phyloP scores from a whole-genome alignment of 495 filamentous ascomycete species.

The Daldinia caldariorum region DNA sequence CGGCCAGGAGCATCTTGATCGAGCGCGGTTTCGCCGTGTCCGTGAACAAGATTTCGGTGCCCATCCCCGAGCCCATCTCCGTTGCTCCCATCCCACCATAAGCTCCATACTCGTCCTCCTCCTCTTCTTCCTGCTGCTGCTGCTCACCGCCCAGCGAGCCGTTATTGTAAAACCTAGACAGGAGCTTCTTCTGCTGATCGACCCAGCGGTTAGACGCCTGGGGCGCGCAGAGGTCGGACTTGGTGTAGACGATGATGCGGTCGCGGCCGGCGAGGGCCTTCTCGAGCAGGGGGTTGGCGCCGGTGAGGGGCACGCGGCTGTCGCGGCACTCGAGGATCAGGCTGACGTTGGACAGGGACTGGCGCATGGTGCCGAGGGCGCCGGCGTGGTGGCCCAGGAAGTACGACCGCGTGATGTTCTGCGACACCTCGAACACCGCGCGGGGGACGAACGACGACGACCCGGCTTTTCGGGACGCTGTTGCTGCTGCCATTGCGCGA shows the following conservation, averaged over 20 bases:
- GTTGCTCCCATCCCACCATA: not conserved
- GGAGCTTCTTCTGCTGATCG: slow-evolving; percentile 32
- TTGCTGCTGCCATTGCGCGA: slow-evolving; percentile 19
- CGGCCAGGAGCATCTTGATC: slow-evolving; percentile 44
- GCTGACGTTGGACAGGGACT: slow-evolving; percentile 79
- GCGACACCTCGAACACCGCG: slow-evolving; percentile 67
- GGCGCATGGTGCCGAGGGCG: slow-evolving; percentile 87
- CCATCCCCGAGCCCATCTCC: not conserved
- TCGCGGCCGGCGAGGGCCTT: slow-evolving; percentile 70
- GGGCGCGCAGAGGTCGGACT: slow-evolving; percentile 74
- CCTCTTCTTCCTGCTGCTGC: not conserved
- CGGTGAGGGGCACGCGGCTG: slow-evolving; percentile 86
- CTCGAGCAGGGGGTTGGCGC: slow-evolving; percentile 92
- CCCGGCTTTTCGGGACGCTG: slow-evolving; percentile 32
- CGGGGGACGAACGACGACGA: slow-evolving; percentile 81
- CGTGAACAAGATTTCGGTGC: slow-evolving; percentile 45
- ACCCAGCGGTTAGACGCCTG: slow-evolving; percentile 14
- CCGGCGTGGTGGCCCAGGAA: slow-evolving; percentile 94
- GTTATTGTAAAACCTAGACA: slow-evolving; percentile 25
- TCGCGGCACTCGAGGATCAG: slow-evolving; percentile 96
- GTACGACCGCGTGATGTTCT: slow-evolving; percentile 84
- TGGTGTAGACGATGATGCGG: slow-evolving; percentile 90
- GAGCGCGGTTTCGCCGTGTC: slow-evolving; percentile 57
- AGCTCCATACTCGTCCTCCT: not conserved
- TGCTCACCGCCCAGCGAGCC: too few relatives aligned